phyloP scores from a whole-genome alignment of 73 alveolate species.

The Blepharisma stoltei region DNA sequence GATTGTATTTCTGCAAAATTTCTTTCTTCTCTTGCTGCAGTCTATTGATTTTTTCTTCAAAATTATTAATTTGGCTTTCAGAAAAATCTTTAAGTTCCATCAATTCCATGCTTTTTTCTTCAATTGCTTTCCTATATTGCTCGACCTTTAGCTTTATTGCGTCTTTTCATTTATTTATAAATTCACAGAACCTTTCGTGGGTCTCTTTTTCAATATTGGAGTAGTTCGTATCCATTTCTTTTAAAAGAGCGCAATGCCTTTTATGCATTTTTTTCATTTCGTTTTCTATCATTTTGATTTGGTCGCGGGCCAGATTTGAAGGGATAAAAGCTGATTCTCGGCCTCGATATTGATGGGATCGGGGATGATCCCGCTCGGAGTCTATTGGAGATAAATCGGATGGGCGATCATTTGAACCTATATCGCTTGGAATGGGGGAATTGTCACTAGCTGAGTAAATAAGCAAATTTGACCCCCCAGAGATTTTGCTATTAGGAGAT shows the following conservation, averaged over 20 bases:
- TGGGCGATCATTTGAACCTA: too few relatives aligned
- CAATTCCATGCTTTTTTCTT: constrained; percentile 26
- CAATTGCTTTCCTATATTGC: constrained; percentile 43
- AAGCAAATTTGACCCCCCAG: too few relatives aligned
- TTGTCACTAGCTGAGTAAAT: too few relatives aligned
- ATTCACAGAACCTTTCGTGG: constrained; percentile 48
- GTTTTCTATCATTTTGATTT: constrained; percentile 50
- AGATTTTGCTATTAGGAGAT: too few relatives aligned
- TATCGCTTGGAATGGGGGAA: too few relatives aligned
- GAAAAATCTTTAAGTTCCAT: constrained; percentile 24
- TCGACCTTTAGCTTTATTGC: constrained; percentile 39
- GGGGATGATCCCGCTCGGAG: too few relatives aligned
- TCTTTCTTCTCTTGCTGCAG: background rate
- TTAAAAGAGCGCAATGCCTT: constrained; percentile 41
- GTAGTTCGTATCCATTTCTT: constrained; percentile 60
- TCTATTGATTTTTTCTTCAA: constrained; percentile 4
- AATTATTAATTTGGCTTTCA: background rate
- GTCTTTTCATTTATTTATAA: constrained; percentile 54
- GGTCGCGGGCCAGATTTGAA: constrained; percentile 37
- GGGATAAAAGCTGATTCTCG: too few relatives aligned
- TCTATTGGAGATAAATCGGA: too few relatives aligned
- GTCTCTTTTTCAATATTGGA: constrained; percentile 52
- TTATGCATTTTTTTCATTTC: constrained; percentile 62
- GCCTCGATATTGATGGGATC: too few relatives aligned
- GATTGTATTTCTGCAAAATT: background rate